Conservation (phyloP, 306 rosid genomes). For the Pueraria montana region DNA sequence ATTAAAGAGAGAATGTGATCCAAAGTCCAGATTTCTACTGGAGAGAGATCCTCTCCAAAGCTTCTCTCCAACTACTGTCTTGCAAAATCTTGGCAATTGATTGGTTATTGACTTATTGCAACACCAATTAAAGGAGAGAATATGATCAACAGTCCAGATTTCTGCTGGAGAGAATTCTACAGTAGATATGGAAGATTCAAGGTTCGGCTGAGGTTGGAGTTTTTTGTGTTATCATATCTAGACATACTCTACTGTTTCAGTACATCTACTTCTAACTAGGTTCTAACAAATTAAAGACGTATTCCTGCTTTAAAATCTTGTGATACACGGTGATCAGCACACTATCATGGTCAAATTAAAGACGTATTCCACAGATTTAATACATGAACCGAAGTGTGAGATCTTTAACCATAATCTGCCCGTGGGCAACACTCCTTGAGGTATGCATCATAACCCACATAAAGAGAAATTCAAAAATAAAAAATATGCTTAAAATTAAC, state of each 20-base stretch:
- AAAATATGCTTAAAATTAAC: neutral
- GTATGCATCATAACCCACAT: slow-evolving; percentile 25
- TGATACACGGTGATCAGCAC: neutral
- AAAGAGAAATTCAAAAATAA: neutral
- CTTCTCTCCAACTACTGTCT: neutral
- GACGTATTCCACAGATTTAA: neutral
- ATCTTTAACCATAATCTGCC: slow-evolving; percentile 33
- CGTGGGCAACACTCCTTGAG: slow-evolving; percentile 10
- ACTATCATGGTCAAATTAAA: slow-evolving; percentile 8
- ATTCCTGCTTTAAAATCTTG: neutral
- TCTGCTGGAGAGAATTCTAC: neutral
- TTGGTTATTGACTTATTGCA: neutral
- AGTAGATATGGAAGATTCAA: too few relatives aligned
- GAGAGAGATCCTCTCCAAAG: too few relatives aligned
- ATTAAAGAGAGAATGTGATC: too few relatives aligned
- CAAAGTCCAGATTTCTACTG: too few relatives aligned
- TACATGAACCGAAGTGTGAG: neutral
- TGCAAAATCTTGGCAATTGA: neutral
- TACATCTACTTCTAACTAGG: neutral
- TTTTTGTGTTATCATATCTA: neutral
- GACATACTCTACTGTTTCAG: neutral
- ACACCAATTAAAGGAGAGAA: neutral
- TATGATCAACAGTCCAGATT: neutral
- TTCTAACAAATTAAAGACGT: neutral
- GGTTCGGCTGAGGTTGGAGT: neutral